A percentile compares a stretch with the other conserved stretches of the same genome.
Evolutionary conservation across 2,329 filamentous ascomycete species (phyloP).

Genomic region (Aspergillus spinulosporus): DNA sequence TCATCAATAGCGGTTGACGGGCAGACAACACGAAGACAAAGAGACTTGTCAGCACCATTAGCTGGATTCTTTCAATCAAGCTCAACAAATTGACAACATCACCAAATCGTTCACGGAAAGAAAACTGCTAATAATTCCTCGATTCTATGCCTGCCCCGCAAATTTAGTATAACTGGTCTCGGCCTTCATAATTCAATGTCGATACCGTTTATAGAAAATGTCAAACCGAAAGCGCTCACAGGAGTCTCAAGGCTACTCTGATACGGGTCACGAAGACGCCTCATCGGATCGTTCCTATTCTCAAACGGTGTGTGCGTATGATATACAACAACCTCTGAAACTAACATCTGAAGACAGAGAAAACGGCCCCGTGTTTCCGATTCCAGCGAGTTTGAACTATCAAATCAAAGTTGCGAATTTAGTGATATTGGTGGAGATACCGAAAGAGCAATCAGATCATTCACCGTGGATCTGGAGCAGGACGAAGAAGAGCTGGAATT

Average conservation of each 20-base stretch:
- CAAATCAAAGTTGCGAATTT: constrained; percentile 17
- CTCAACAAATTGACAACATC: neutral
- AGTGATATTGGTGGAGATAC: constrained; percentile 24
- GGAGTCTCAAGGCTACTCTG: constrained; percentile 32
- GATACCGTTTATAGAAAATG: constrained; percentile 33
- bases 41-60: neutral
- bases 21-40: neutral
- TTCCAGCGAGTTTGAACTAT: constrained; percentile 22
- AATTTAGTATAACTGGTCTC: neutral
- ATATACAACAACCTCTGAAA: constrained; percentile 1
- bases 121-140: neutral
- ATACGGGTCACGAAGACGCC: constrained; percentile 30
- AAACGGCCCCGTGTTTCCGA: constrained; percentile 46
- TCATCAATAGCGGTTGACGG: neutral
- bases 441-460: constrained; percentile 15
- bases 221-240: constrained; percentile 45
- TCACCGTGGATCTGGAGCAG: constrained; percentile 27
- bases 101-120: neutral
- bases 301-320: constrained; percentile 32
- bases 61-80: neutral
- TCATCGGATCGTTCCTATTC: constrained; percentile 29
- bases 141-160: neutral
- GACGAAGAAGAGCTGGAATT: constrained; percentile 52
- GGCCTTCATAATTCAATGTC: neutral
- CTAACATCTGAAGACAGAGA: constrained; percentile 31